Evolutionary conservation across 306 rosid genomes (phyloP).

Genomic region (Vigna mungo): DNA sequence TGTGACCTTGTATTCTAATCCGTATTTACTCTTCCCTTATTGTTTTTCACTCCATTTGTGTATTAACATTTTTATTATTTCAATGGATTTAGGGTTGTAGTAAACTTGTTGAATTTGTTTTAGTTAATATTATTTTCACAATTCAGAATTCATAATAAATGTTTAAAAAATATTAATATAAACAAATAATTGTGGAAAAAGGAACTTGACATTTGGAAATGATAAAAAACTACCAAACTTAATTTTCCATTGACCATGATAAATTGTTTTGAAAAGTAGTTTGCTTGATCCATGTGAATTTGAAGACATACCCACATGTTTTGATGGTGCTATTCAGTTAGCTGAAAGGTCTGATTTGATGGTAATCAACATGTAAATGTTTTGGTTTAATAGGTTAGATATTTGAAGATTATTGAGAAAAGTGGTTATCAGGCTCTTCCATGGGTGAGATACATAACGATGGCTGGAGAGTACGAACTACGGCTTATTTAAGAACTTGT

Average conservation of each 20-base stretch:
- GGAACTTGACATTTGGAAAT: not conserved
- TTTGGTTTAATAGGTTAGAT: slow-evolving; percentile 73
- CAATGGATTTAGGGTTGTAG: slow-evolving; percentile 15
- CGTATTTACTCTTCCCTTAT: not conserved
- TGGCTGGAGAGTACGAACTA: slow-evolving; percentile 98
- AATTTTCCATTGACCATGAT: slow-evolving; percentile 13
- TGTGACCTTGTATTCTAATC: slow-evolving; percentile 6
- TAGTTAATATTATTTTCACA: slow-evolving; percentile 23
- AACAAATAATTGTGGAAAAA: not conserved
- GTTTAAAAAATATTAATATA: not conserved
- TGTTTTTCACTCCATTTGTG: slow-evolving; percentile 10
- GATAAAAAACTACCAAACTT: not conserved
- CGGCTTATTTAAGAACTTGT: slow-evolving; percentile 70
- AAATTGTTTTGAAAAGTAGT: slow-evolving; percentile 10
- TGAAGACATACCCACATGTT: not conserved
- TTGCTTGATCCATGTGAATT: slow-evolving; percentile 1
- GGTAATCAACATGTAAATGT: slow-evolving; percentile 29
- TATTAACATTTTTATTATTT: not conserved
- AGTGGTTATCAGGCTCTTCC: slow-evolving; percentile 99
- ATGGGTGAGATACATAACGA: slow-evolving; percentile 99
- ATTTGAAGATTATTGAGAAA: slow-evolving; percentile 95
- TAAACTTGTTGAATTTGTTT: slow-evolving; percentile 30
- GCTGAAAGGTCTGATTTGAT: slow-evolving; percentile 10
- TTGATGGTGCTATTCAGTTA: slow-evolving; percentile 22
- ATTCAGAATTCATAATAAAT: not conserved